Base-by-base conservation (phyloP, 163 green algal species). In the Chlorella variabilis region DNA sequence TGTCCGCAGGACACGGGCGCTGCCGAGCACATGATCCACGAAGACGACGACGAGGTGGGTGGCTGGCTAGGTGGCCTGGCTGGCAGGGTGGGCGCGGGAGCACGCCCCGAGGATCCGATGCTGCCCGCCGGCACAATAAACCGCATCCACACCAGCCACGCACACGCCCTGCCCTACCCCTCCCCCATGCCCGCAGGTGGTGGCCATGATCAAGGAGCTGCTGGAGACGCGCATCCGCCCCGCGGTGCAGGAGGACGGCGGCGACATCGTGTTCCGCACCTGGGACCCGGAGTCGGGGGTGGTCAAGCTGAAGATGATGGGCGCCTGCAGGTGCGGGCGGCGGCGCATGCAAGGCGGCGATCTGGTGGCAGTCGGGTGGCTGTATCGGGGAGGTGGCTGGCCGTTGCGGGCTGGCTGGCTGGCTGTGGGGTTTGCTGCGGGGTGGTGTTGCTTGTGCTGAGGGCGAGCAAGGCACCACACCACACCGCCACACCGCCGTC, bases 191-290 rank as follows among this genome's bases (percentile, higher is more conserved):
- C 41, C 42, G 41, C 70, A 98, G 91, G 84, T 98, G 1, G 95
- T 99, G 65, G 93, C 95, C 29, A 98, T 98, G 95, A 99, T 99
- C 88, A 99, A 99, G 92, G 97, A 99, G 90, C 90, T 99, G 73
- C 88, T 99, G 63, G 97, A 99, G 79, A 99, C 97, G 42, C 92
- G 97, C 79, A 99, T 99, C 84, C 89, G 96, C 49, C 97, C 96
- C 1, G 94, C 96, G 27, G 97, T 99, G 65, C 89, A 94, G 87
- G 97, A 99, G 80, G 97, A 99, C 80, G 97, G 97, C 13, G 97
- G 97, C 4, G 97, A 99, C 89, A 98, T 99, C 56, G 83, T 93
- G 31, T 99, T 93, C 89, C 80, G 92, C 66, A 84, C 82, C 25
- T 99, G 98, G 86, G 93, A 99, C 82, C 77, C 90, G 65, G 91